Percentiles rank a stretch among this genome's conserved stretches.
These are phyloP conservation scores for Dictyostelium capitatum DNA, from an alignment of 78 protist genomes.

Conservation along the genomic window DNA sequence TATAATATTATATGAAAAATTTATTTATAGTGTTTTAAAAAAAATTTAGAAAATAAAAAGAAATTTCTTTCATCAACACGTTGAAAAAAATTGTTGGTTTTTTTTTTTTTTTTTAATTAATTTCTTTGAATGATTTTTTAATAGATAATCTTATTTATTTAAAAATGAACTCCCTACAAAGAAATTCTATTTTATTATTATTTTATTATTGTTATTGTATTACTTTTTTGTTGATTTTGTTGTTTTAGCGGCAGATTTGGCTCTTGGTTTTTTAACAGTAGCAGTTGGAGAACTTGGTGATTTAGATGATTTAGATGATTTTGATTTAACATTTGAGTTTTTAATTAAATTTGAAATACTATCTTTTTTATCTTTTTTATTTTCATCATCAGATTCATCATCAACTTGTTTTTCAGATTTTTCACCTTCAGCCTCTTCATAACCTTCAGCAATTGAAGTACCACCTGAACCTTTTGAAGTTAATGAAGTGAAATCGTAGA, in stretches of 20 bases:
- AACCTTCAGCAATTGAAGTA: not conserved
- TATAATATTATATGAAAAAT: too few species aligned
- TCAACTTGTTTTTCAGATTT: conserved; percentile 6
- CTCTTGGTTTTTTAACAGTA: not conserved
- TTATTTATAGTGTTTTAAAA: too few species aligned
- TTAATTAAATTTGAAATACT: conserved; percentile 14
- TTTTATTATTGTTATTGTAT: not conserved
- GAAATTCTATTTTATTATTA: conserved; percentile 11
- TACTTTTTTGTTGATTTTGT: too few species aligned
- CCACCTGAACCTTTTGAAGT: conserved; percentile 13
- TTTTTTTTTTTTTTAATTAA: not conserved
- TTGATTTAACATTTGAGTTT: not conserved
- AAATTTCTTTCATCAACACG: too few species aligned
- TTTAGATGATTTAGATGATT: not conserved
- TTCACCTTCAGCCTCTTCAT: conserved; percentile 12
- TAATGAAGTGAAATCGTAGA: conserved; percentile 3
- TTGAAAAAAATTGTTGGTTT: too few species aligned
- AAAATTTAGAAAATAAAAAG: too few species aligned
- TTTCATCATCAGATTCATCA: not conserved
- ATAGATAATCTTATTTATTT: not conserved
- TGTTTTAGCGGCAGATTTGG: not conserved
- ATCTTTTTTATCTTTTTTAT: not conserved
- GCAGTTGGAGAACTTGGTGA: not conserved
- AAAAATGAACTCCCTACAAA: not conserved
- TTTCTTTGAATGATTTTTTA: not conserved